phyloP scores from a whole-genome alignment of 768 basidiomycete genomes.

The Clitopilus passeckerianus region DNA sequence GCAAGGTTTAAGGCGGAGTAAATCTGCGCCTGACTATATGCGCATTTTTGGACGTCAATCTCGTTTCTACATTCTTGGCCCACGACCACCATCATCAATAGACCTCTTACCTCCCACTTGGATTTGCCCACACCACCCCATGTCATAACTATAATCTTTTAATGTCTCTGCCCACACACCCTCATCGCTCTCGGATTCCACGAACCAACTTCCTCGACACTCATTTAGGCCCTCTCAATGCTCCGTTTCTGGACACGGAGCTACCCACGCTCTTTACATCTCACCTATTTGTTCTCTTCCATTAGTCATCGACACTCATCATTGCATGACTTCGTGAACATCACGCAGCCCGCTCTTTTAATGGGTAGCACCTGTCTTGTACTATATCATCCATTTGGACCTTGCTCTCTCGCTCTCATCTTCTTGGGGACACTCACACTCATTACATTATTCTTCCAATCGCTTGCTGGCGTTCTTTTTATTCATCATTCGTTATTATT shows the following conservation, averaged over 20 bases:
- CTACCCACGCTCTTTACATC: not conserved
- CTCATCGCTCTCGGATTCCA: not conserved
- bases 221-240: not conserved
- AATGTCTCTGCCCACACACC: not conserved
- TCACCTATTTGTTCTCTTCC: not conserved
- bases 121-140: not conserved
- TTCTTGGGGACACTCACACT: not conserved
- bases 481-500: too few species aligned
- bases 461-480: not conserved
- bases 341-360: too few species aligned
- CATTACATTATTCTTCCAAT: not conserved
- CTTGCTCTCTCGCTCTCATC: not conserved
- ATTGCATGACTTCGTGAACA: not conserved
- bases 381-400: too few species aligned
- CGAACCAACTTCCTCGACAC: not conserved
- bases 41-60: not conserved
- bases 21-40: not conserved
- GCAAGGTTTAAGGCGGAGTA: conserved; percentile 35
- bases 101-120: not conserved
- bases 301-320: not conserved
- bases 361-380: too few species aligned
- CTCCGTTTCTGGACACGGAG: not conserved
- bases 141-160: not conserved
- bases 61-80: not conserved
- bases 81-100: not conserved